Evolutionary conservation across 345 rosid species (phyloP), one percentile per base, ranked within the genome.

Genomic region (Diplotaxis tenuifolia): DNA sequence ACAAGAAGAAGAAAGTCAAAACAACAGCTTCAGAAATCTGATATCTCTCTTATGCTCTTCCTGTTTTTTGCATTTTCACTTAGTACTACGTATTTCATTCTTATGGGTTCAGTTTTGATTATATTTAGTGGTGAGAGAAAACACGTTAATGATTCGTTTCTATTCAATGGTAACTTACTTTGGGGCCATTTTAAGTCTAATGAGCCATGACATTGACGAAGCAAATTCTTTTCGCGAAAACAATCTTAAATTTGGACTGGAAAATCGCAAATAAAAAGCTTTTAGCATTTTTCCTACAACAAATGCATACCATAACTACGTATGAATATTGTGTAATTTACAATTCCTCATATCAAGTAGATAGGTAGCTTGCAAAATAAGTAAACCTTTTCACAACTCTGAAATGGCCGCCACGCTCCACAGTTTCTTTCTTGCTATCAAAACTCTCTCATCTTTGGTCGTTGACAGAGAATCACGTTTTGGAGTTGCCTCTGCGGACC

Each of bases 401-500:
- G 73, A 65, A 60, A 49, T 27, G 29, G 71, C 27, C 10, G 65
- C 63, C 29, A 73, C 50, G 20, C 65, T 58, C 96, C 96, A 87
- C 47, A 87, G 73, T 83, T 80, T 91, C 83, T 94, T 91, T 72
- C 92, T 82, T 6, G 79, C 87, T n/a, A 94, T 87, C 83, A 94
- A 58, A 67, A 94, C 92, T 63, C 90, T 77, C 79, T 91, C 97
- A 21, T 87, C 95, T 15, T 68, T 61, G 8, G 75, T 72, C 16
- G 75, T 72, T 12, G 96, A 83, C 42, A 91, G 88, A 62, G 87
- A 80, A 77, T 94, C 98, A 25, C 62, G 60, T 68, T 85, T 86
- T 14, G 97, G 91, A 76, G 86, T 91, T 34, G 87, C 85, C 72
- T 91, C 96, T 9, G 91, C 84, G 59, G 82, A 64, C 96, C 97